These are phyloP conservation scores for Coemansia sp. DNA, from an alignment of 192 early-diverging fungal species.

Conservation along the genomic window DNA sequence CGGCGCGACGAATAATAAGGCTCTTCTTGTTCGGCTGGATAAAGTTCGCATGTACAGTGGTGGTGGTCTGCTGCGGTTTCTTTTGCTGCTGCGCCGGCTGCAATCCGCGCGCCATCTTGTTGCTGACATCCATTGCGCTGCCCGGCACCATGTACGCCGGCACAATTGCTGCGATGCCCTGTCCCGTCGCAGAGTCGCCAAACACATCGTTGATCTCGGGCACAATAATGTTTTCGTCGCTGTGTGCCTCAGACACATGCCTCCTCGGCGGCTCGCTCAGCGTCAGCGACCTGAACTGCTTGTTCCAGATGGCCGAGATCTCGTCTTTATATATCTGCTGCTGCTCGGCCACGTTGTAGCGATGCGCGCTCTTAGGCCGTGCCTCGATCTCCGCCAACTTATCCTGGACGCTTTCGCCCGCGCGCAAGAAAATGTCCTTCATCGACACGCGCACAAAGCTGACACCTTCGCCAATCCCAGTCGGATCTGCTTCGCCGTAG, in stretches of 20 bases:
- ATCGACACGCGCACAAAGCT: slow-evolving; percentile 97
- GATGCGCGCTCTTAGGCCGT: slow-evolving; percentile 78
- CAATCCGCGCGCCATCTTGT: slow-evolving; percentile 18
- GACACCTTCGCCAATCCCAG: slow-evolving; percentile 92
- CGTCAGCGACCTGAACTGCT: slow-evolving; percentile 73
- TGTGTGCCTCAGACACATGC: slow-evolving; percentile 27
- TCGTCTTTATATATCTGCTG: slow-evolving; percentile 94
- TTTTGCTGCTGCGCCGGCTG: background rate
- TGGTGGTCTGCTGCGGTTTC: background rate
- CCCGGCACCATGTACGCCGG: slow-evolving; percentile 26
- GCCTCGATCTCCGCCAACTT: slow-evolving; percentile 82
- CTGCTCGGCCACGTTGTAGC: slow-evolving; percentile 91
- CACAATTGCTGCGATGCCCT: slow-evolving; percentile 18
- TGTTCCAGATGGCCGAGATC: slow-evolving; percentile 92
- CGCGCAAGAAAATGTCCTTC: slow-evolving; percentile 95
- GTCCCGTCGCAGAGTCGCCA: slow-evolving; percentile 37
- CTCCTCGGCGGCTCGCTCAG: slow-evolving; percentile 53
- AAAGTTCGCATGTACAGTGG: slow-evolving; percentile 49
- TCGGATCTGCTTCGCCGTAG: slow-evolving; percentile 96
- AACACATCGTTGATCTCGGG: slow-evolving; percentile 52
- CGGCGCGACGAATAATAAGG: slow-evolving; percentile 44
- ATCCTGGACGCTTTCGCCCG: slow-evolving; percentile 82
- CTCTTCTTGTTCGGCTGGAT: slow-evolving; percentile 44
- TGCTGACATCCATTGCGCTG: slow-evolving; percentile 45
- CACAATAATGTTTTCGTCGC: slow-evolving; percentile 47